These are phyloP conservation scores for Evansstolkia leycettana DNA, from an alignment of 495 filamentous ascomycete species.

Conservation along the genomic window DNA sequence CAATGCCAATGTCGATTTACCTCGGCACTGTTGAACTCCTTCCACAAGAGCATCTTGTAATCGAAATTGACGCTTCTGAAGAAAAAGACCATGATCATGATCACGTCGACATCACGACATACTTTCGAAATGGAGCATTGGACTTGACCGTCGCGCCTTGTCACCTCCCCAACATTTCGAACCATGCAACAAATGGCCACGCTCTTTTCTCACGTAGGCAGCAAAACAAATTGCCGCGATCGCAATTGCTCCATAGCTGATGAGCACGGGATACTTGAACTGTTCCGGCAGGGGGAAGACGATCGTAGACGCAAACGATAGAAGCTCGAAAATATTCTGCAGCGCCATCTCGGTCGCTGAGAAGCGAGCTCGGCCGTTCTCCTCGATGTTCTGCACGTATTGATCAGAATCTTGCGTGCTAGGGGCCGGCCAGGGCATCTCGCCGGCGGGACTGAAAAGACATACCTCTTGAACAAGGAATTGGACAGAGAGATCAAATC, in stretches of 20 bases:
- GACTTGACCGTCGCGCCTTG: conserved; percentile 4
- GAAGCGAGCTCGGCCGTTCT: conserved; percentile 41
- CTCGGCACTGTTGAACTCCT: too few species aligned
- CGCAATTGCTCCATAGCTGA: conserved; percentile 40
- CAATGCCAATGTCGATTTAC: too few species aligned
- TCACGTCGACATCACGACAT: too few species aligned
- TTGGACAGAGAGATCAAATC: conserved; percentile 55
- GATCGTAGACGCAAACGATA: conserved; percentile 49
- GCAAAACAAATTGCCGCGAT: conserved; percentile 41
- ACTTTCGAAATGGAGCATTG: not conserved
- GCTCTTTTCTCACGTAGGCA: conserved; percentile 38
- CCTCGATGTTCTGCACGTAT: conserved; percentile 31
- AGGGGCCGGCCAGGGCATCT: not conserved
- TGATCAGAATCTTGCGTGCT: not conserved
- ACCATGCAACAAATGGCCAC: conserved; percentile 52
- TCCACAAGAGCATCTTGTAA: too few species aligned
- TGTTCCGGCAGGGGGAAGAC: conserved; percentile 41
- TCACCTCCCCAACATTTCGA: conserved; percentile 20
- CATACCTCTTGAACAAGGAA: conserved; percentile 52
- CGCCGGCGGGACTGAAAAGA: conserved; percentile 2
- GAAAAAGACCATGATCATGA: too few species aligned
- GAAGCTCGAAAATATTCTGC: conserved; percentile 56
- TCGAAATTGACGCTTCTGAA: too few species aligned
- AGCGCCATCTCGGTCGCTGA: conserved; percentile 47
- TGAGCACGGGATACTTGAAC: conserved; percentile 48